Evolutionary conservation across 2,329 filamentous ascomycete genomes (phyloP), one percentile per base, ranked within the genome.

Genomic region (Aspergillus udagawae): DNA sequence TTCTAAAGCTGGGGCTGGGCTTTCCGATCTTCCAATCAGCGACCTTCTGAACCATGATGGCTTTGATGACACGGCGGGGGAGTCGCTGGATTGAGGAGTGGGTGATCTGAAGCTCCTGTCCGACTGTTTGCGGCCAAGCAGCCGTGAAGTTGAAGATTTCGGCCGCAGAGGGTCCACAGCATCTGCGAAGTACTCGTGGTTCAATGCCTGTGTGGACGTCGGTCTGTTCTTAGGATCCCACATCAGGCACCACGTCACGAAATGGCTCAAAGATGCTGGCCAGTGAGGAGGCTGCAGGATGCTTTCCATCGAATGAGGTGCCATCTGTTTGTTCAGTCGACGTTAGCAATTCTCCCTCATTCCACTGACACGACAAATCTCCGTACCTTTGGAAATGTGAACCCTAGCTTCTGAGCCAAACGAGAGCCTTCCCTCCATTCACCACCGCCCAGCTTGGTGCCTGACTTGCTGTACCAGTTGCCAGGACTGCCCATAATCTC

Each of bases 401-500:
- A 99, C 55, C 94, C 94, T 62, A 99, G 84, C 81, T 97, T 97
- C 65, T 94, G 91, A 56, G 94, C 94, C 58, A 99, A 81, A 60
- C 91, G 85, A 49, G 92, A 92, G 56, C 94, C 94, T 57, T 99
- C 94, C 68, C 92, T 91, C 94, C 94, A 99, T 66, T 99, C 94
- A 68, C 94, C 94, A 70, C 94, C 94, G 55, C 94, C 94, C 28
- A 99, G 90, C 63, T 88, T 89, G 27, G 82, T 81, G 25, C 92
- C 92, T 4, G 90, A 82, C 76, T 97, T 97, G 80, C 90, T 96
- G 73, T 96, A 94, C 94, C 94, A 99, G 77, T 93, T 93, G 48
- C 94, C 94, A 2, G 94, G 94, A 77, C 93, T 97, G 51, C 94
- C 94, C 94, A 99, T 99, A 57, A 99, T 96, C 74, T 99, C 94